Base-by-base conservation (phyloP, 345 rosid species). In the Eutrema heterophyllum region DNA sequence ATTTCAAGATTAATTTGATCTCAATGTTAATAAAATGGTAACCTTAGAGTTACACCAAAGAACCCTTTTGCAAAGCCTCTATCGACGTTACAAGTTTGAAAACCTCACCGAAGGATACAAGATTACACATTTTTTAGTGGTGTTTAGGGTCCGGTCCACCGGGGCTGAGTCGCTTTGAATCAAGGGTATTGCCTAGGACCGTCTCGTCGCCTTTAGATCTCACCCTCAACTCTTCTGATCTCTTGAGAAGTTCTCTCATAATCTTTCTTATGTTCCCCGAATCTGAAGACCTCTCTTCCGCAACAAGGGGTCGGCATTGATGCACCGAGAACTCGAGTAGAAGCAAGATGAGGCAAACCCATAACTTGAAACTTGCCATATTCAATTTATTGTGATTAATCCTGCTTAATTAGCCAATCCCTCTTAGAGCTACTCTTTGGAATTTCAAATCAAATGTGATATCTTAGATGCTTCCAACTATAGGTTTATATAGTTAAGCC, bases 91-190 rank as follows among this genome's bases (percentile, higher is more conserved):
- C 74, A 75, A 51, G 38, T 62, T 52, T 43, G 50, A 68, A 68
- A 52, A 52, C 50, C 35, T 60, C 70, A 53, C 44, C 64, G 5
- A 68, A 40, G 13, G 39, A 43, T 52, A 75, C 11, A 44, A 70
- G 43, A 62, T 15, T 58, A 54, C 55, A 63, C 70, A 21, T 0
- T 14, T 0, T 0, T 71, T 73, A 79, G 67, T 79, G 82, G 56
- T 79, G 82, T 43, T 52, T 79, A 27, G 82, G 82, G 68, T 79
- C 82, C 9, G 82, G 82, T 64, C 82, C 82, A 54, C 82, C 82
- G 5, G 82, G 82, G 63, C 82, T 79, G 16, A 79, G 67, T 51
- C 82, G 78, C 79, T 79, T 79, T 26, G 76, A 79, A 30, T 67
- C 78, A 44, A 49, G 39, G 33, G 38, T 56, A 46, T 45, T 27